A percentile compares a stretch with the other conserved stretches of the same genome.
phyloP scores from a whole-genome alignment of 371 early-diverging fungal genomes.

The Mucor irregularis region DNA sequence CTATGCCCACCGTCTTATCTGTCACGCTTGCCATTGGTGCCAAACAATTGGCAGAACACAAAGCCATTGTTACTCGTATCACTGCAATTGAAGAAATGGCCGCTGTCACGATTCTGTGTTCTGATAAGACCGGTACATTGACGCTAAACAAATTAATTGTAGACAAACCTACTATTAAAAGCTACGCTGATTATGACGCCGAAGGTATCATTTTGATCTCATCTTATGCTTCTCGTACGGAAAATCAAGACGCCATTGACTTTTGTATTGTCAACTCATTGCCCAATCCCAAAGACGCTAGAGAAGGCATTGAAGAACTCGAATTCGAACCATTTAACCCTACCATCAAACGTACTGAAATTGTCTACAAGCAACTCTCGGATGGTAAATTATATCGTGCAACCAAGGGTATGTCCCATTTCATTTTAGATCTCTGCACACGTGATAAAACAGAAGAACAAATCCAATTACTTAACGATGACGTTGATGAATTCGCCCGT shows the following conservation, averaged over 20 bases:
- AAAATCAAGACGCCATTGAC: conserved; percentile 72
- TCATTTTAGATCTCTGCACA: conserved; percentile 63
- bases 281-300: conserved; percentile 45
- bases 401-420: conserved; percentile 67
- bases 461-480: conserved; percentile 41
- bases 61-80: conserved; percentile 84
- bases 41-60: conserved; percentile 85
- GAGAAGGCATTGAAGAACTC: conserved; percentile 56
- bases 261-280: conserved; percentile 64
- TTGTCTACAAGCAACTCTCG: conserved; percentile 57
- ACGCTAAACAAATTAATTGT: conserved; percentile 87
- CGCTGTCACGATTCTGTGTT: conserved; percentile 84
- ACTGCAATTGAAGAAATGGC: conserved; percentile 88
- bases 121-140: conserved; percentile 94
- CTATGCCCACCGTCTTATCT: conserved; percentile 78
- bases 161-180: conserved; percentile 52
- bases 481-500: conserved; percentile 65
- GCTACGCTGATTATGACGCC: conserved; percentile 45
- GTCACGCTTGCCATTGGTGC: conserved; percentile 93
- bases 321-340: conserved; percentile 83
- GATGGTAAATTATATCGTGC: conserved; percentile 60
- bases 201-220: conserved; percentile 56
- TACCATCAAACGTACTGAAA: conserved; percentile 79
- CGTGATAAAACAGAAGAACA: conserved; percentile 59
- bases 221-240: conserved; percentile 63